Conservation (phyloP, 208 protist genomes). For the Entamoeba histolytica region DNA sequence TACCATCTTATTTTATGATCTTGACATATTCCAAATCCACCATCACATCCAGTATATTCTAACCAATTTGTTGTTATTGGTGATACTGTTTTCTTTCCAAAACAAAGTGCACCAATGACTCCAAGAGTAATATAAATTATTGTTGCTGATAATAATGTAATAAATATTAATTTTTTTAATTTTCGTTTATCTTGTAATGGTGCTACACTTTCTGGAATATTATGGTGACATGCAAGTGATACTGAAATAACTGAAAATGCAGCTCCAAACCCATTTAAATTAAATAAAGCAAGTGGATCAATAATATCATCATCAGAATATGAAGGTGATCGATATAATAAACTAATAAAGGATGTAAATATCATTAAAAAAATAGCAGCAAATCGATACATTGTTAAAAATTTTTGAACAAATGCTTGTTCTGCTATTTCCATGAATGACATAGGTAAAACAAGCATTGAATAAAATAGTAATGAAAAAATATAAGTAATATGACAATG, state of each 20-base stretch:
- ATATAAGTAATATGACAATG: background rate
- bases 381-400: background rate
- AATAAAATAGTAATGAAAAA: background rate
- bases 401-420: background rate
- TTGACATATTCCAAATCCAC: background rate
- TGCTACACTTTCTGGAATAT: background rate
- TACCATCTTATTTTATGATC: background rate
- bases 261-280: background rate
- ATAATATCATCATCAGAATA: background rate
- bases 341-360: background rate
- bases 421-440: background rate
- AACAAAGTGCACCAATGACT: background rate
- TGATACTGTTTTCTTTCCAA: background rate
- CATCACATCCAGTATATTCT: background rate
- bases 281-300: background rate
- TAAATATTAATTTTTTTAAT: background rate
- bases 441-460: background rate
- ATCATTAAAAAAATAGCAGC: background rate
- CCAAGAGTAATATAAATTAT: background rate
- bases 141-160: background rate
- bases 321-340: background rate
- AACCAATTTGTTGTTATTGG: background rate
- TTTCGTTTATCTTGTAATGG: background rate
- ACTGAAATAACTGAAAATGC: background rate
- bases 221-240: background rate